A percentile compares a stretch with the other conserved stretches of the same genome.
phyloP scores from a whole-genome alignment of 2,329 filamentous ascomycete genomes.

The Xylariaceae sp. region DNA sequence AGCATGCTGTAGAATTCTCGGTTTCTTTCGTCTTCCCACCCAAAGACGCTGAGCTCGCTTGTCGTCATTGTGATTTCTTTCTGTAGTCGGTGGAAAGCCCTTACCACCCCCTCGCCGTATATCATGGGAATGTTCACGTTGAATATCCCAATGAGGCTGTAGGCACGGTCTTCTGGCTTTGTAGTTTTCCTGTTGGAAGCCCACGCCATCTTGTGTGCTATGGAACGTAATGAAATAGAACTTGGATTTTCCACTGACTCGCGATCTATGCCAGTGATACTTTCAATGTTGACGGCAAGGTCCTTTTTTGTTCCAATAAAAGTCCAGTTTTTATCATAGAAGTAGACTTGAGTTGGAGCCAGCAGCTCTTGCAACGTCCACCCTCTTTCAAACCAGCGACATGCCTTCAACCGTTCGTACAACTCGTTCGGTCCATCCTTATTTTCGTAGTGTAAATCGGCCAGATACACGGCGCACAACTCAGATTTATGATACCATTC shows the following conservation, averaged over 20 bases:
- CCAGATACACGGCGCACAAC: neutral
- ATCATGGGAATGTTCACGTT: conserved; percentile 3
- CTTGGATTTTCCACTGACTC: neutral
- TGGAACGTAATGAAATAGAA: neutral
- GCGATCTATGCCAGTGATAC: neutral
- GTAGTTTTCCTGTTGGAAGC: neutral
- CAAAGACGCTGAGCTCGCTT: neutral
- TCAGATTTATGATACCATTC: conserved; percentile 8
- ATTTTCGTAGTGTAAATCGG: too few species aligned
- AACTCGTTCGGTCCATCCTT: too few species aligned
- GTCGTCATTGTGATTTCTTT: neutral
- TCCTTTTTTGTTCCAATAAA: neutral
- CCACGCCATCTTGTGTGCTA: conserved; percentile 9
- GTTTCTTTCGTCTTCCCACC: too few species aligned
- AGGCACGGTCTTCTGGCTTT: neutral
- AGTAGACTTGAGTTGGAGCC: neutral
- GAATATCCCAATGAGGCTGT: conserved; percentile 8
- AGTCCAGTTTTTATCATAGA: neutral
- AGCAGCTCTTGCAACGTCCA: conserved; percentile 10
- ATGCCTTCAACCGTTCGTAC: too few species aligned
- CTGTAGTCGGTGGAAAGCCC: conserved; percentile 1
- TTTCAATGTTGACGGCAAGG: neutral
- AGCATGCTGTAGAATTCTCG: too few species aligned
- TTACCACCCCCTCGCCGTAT: conserved; percentile 8
- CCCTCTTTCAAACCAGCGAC: neutral